Evolutionary conservation across 345 rosid species (phyloP).

Genomic region (Eucalyptus marginata): DNA sequence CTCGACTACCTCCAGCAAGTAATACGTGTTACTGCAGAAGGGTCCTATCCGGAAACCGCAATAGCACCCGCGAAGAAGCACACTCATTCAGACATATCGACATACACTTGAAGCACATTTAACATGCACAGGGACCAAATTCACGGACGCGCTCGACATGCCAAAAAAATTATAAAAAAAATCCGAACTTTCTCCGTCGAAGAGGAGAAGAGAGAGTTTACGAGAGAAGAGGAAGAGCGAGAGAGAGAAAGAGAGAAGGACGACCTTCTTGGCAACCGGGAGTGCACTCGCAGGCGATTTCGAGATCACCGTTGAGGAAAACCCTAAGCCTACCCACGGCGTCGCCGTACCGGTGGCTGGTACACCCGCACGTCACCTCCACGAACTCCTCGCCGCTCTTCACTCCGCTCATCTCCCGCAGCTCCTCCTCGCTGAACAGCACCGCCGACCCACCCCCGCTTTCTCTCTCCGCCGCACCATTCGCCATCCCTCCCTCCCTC

Average conservation of each 20-base stretch:
- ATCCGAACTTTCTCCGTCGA: constrained; percentile 12
- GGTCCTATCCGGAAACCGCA: background rate
- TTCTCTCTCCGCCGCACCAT: constrained; percentile 36
- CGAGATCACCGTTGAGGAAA: constrained; percentile 86
- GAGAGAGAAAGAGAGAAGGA: background rate
- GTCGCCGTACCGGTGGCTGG: constrained; percentile 96
- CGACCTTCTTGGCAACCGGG: constrained; percentile 99
- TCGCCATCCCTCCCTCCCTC: constrained; percentile 33
- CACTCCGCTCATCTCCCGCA: constrained; percentile 75
- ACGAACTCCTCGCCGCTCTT: constrained; percentile 56
- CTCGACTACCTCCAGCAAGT: background rate
- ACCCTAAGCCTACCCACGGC: constrained; percentile 99
- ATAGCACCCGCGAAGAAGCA: background rate
- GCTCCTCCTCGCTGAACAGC: constrained; percentile 80
- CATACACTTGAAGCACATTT: background rate
- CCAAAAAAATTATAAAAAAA: constrained; percentile 1
- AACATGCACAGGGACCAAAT: constrained; percentile 24
- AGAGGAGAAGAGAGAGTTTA: background rate
- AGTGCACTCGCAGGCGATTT: constrained; percentile 94
- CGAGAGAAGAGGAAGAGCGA: background rate
- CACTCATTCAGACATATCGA: background rate
- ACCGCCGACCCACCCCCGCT: constrained; percentile 33
- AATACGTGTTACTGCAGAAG: background rate
- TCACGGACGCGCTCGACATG: constrained; percentile 8
- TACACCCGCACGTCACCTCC: constrained; percentile 98